Percentiles rank a stretch among this genome's conserved stretches.
These are phyloP conservation scores for Cercophora samala DNA, from an alignment of 495 filamentous ascomycete genomes.

Conservation along the genomic window DNA sequence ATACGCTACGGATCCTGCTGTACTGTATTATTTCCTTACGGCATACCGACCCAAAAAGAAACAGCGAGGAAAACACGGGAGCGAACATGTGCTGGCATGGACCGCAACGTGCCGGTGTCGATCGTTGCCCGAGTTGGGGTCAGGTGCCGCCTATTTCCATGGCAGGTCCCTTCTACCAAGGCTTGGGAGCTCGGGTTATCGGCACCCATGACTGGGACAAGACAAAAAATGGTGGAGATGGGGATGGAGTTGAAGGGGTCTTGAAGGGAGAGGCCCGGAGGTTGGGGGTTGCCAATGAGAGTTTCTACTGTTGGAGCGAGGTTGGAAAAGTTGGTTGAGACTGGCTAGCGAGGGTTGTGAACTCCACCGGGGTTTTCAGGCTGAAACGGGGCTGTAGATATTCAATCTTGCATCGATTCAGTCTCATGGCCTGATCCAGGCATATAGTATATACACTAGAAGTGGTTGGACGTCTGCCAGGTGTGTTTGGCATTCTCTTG, in stretches of 20 bases:
- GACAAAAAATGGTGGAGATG: slow-evolving; percentile 1
- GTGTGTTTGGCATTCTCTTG: background rate
- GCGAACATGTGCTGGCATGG: background rate
- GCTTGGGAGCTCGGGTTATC: slow-evolving; percentile 12
- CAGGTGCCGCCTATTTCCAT: slow-evolving; percentile 10
- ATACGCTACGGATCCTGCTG: too few species aligned
- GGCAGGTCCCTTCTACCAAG: background rate
- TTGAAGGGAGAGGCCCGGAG: background rate
- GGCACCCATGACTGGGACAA: slow-evolving; percentile 4
- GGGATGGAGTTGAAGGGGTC: too few species aligned
- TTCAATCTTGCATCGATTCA: background rate
- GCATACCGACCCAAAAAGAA: background rate
- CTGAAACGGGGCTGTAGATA: background rate
- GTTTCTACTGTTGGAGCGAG: background rate
- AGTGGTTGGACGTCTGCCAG: background rate
- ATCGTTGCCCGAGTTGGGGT: slow-evolving; percentile 20
- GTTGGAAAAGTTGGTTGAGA: background rate
- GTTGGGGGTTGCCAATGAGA: background rate
- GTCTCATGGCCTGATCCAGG: background rate
- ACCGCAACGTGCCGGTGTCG: slow-evolving; percentile 7
- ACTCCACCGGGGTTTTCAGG: background rate
- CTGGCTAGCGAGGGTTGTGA: background rate
- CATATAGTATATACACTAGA: background rate
- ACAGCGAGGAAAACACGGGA: background rate
- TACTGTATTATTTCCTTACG: too few species aligned